Percentiles rank a stretch among this genome's conserved stretches.
Evolutionary conservation across 257 asterid genomes (phyloP).

Genomic region (Prunella vulgaris): DNA sequence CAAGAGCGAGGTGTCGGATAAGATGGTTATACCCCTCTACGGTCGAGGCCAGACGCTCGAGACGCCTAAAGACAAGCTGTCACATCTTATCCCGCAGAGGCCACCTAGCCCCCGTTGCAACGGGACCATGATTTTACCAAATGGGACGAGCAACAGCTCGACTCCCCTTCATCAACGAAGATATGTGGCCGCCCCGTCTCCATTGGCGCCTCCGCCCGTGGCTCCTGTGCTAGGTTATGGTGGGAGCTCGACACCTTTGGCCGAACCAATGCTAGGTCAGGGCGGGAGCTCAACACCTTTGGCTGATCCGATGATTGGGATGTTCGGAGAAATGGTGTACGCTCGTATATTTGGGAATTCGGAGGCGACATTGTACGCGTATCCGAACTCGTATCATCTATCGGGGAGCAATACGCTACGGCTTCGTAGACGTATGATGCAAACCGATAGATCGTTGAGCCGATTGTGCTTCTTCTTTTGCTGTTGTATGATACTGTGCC

Average conservation of each 20-base stretch:
- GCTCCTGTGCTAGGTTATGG: slow-evolving; percentile 12
- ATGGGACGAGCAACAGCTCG: slow-evolving; percentile 5
- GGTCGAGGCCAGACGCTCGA: slow-evolving; percentile 48
- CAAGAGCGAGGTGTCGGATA: slow-evolving; percentile 52
- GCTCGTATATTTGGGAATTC: slow-evolving; percentile 52
- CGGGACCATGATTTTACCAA: neutral
- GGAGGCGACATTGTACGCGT: slow-evolving; percentile 35
- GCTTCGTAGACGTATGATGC: slow-evolving; percentile 41
- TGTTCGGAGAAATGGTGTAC: slow-evolving; percentile 61
- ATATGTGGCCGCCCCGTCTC: neutral
- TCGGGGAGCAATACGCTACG: slow-evolving; percentile 44
- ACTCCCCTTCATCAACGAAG: slow-evolving; percentile 25
- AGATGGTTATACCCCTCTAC: slow-evolving; percentile 63
- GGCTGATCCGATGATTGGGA: slow-evolving; percentile 46
- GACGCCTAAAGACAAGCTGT: slow-evolving; percentile 28
- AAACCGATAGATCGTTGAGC: slow-evolving; percentile 52
- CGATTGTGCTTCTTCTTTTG: slow-evolving; percentile 57
- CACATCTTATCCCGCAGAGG: slow-evolving; percentile 48
- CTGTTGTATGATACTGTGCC: slow-evolving; percentile 56
- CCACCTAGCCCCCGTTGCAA: slow-evolving; percentile 47
- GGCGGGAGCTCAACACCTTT: slow-evolving; percentile 20
- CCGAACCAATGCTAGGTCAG: slow-evolving; percentile 18
- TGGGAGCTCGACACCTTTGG: slow-evolving; percentile 16
- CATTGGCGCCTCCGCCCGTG: neutral
- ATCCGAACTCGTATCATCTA: slow-evolving; percentile 46